Evolutionary conservation across 768 basidiomycete species (phyloP).

Genomic region (Thelephora ganbajun): DNA sequence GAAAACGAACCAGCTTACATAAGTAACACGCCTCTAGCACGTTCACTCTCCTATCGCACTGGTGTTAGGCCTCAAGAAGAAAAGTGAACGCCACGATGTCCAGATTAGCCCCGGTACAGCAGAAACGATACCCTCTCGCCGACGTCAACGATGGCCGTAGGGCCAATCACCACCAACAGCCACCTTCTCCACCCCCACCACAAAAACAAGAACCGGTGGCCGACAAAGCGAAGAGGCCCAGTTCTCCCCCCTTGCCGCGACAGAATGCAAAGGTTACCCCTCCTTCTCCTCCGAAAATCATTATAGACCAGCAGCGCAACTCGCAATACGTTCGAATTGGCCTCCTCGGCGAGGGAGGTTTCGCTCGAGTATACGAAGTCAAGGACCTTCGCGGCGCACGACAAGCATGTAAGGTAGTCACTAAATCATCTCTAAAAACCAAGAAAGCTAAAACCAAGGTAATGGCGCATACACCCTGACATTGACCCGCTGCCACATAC

Average conservation of each 20-base stretch:
- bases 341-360: constrained; percentile 91
- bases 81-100: constrained; percentile 11
- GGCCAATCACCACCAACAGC: constrained; percentile 9
- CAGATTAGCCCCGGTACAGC: constrained; percentile 10
- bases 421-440: constrained; percentile 82
- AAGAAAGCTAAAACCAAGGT: constrained; percentile 98
- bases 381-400: constrained; percentile 50
- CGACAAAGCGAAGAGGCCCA: constrained; percentile 7
- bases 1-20: no score
- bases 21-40: no score
- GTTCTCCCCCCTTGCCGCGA: constrained; percentile 57
- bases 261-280: constrained; percentile 76
- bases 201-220: constrained; percentile 3
- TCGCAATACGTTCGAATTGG: constrained; percentile 58
- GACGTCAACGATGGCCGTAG: constrained; percentile 11
- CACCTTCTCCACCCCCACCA: constrained; percentile 9
- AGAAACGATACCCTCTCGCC: constrained; percentile 16
- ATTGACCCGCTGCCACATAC: not conserved
- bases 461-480: not conserved
- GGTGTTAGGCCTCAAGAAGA: constrained; percentile 17
- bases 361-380: constrained; percentile 95
- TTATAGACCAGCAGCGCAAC: constrained; percentile 45
- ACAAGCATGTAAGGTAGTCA: constrained; percentile 88
- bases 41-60: constrained; percentile 9
- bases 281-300: constrained; percentile 68